These are phyloP conservation scores for Rhizomucor pusillus DNA, from an alignment of 371 early-diverging fungal genomes.

Conservation along the genomic window DNA sequence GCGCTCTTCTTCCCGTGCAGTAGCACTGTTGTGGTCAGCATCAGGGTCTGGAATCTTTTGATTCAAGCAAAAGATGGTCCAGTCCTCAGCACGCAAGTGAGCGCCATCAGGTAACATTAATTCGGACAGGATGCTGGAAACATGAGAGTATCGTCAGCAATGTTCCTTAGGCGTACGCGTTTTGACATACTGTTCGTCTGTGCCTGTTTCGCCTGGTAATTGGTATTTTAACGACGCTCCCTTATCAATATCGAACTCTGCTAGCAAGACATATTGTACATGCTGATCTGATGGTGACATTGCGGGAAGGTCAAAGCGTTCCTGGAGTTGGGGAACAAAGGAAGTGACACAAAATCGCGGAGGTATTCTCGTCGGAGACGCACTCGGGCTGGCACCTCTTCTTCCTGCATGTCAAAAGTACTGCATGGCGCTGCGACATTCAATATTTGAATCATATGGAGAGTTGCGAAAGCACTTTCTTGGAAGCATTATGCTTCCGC, in stretches of 20 bases:
- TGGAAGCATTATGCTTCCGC: too few relatives aligned
- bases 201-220: constrained; percentile 82
- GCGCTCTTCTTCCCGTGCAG: constrained; percentile 24
- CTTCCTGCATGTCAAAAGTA: too few relatives aligned
- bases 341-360: too few relatives aligned
- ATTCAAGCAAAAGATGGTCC: constrained; percentile 92
- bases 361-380: too few relatives aligned
- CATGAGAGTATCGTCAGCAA: constrained; percentile 1
- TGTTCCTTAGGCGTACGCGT: neutral
- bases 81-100: constrained; percentile 88
- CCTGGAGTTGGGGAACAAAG: too few relatives aligned
- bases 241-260: constrained; percentile 93
- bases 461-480: neutral
- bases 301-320: constrained; percentile 1
- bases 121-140: constrained; percentile 77
- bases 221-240: constrained; percentile 83
- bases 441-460: neutral
- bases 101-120: constrained; percentile 96
- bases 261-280: constrained; percentile 83
- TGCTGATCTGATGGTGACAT: constrained; percentile 32
- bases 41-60: constrained; percentile 63
- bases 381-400: too few relatives aligned
- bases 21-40: constrained; percentile 10
- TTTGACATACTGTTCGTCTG: constrained; percentile 75
- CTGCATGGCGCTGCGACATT: neutral